Evolutionary conservation across 805 yeast species (phyloP), one percentile per base, ranked within the genome.

Genomic region (Nakazawaea anatomiae): DNA sequence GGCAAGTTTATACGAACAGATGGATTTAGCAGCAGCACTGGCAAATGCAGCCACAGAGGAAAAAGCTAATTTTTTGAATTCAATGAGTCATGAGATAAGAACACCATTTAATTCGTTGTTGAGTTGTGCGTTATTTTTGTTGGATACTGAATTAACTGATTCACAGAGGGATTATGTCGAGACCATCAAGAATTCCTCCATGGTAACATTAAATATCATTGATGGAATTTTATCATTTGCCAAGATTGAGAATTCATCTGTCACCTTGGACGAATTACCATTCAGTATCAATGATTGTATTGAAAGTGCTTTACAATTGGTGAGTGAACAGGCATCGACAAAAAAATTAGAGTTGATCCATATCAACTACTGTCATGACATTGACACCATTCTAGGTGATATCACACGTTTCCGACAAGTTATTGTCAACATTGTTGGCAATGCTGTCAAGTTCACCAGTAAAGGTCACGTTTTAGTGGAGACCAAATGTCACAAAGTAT

Each of bases 11-110:
- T 77, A 75, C 57, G 58, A 66, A 9, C 77, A 75, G 55, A 74
- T 79, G 73, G 75, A 74, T 55, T 51, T 71, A 9, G 80, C 81
- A 0, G 77, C 73, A 54, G 76, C 69, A 47, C 79, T 79, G 6
- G 81, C 81, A 1, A 80, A 76, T 53, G 79, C 74, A 48, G 80
- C 81, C 4, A 76, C 80, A 1, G 76, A 76, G 5, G 80, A 75
- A 57, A 77, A 76, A 61, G 78, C 82, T 4, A 75, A 77, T 48
- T 77, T 77, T 58, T 58, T 77, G 52, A 75, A 74, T 6, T 78
- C 77, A 54, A 77, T 77, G 83, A 77, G 82, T 1, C 83, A 77
- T 56, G 83, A 77, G 55, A 77, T 77, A 46, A 63, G 83, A 46
- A 77, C 83, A 1, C 83, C 83, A 1, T 77, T 77, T 62, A 78